Evolutionary conservation across 164 flowering plant species (phyloP).

Genomic region (Umbilicus rupestris): DNA sequence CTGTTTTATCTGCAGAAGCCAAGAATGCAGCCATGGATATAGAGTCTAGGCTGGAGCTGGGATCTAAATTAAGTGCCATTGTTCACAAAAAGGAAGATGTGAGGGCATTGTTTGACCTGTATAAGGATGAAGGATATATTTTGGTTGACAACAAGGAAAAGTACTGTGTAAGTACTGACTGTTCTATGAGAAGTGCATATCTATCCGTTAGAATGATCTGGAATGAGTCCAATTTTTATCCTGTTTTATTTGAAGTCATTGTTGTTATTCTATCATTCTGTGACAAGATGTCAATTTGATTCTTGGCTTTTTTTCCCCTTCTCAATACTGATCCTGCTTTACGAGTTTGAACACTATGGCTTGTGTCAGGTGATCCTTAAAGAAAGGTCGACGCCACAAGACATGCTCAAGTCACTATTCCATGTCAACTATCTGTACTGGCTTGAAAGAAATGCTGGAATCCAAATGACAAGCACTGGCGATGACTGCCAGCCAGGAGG

Average conservation of each 20-base stretch:
- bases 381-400: conserved; percentile 56
- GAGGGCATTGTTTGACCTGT: conserved; percentile 57
- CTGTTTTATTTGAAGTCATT: neutral
- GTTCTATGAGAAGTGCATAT: neutral
- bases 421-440: conserved; percentile 84
- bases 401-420: conserved; percentile 86
- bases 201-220: neutral
- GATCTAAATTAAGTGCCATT: conserved; percentile 70
- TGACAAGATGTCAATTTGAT: neutral
- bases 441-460: conserved; percentile 85
- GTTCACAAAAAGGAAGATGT: conserved; percentile 55
- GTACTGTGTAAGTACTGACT: neutral
- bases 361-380: conserved; percentile 67
- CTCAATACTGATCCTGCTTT: neutral
- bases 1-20: conserved; percentile 56
- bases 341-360: conserved; percentile 1
- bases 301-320: neutral
- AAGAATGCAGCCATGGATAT: conserved; percentile 75
- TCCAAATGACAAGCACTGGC: conserved; percentile 27
- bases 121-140: conserved; percentile 62
- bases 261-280: no score
- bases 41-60: conserved; percentile 57
- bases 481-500: conserved; percentile 76
- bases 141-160: conserved; percentile 48
- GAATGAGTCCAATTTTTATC: neutral